A percentile compares a stretch with the other conserved stretches of the same genome.
phyloP scores from a whole-genome alignment of 2,329 filamentous ascomycete genomes.

The Coniochaeta sp. region DNA sequence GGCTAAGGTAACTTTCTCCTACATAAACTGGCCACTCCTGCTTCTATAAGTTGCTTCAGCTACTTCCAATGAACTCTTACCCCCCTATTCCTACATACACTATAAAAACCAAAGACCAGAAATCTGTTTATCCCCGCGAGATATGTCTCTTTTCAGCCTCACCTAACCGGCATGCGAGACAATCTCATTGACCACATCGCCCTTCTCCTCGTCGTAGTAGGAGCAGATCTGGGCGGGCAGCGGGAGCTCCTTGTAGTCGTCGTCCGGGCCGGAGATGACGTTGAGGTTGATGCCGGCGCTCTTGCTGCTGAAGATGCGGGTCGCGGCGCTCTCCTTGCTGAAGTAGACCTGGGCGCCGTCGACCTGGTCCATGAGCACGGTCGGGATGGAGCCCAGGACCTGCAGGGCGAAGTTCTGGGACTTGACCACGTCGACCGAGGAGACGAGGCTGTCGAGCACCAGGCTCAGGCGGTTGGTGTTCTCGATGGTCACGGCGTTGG shows the following conservation, averaged over 20 bases:
- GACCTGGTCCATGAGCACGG: slow-evolving; percentile 85
- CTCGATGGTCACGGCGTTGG: slow-evolving; percentile 93
- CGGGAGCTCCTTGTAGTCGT: slow-evolving; percentile 80
- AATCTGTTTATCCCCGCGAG: no score
- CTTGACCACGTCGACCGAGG: slow-evolving; percentile 91
- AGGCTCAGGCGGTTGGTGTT: slow-evolving; percentile 80
- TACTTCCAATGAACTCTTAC: no score
- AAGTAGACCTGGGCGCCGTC: slow-evolving; percentile 87
- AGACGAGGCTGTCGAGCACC: slow-evolving; percentile 82
- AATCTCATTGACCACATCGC: slow-evolving; percentile 82
- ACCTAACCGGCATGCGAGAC: slow-evolving; percentile 78
- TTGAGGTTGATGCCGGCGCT: slow-evolving; percentile 82
- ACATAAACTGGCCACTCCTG: background rate
- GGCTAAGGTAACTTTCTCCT: background rate
- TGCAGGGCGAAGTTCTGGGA: slow-evolving; percentile 91
- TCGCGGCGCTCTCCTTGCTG: slow-evolving; percentile 65
- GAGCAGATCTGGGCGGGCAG: slow-evolving; percentile 86
- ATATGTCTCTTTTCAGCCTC: slow-evolving; percentile 16
- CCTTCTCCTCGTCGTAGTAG: slow-evolving; percentile 60
- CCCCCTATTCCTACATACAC: slow-evolving; percentile 1
- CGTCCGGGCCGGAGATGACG: slow-evolving; percentile 60
- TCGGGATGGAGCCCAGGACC: slow-evolving; percentile 78
- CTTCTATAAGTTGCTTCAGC: no score
- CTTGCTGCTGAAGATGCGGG: slow-evolving; percentile 87
- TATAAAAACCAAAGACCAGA: background rate